These are phyloP conservation scores for Ustilago lituana DNA, from an alignment of 1,284 basidiomycete genomes.

Conservation along the genomic window DNA sequence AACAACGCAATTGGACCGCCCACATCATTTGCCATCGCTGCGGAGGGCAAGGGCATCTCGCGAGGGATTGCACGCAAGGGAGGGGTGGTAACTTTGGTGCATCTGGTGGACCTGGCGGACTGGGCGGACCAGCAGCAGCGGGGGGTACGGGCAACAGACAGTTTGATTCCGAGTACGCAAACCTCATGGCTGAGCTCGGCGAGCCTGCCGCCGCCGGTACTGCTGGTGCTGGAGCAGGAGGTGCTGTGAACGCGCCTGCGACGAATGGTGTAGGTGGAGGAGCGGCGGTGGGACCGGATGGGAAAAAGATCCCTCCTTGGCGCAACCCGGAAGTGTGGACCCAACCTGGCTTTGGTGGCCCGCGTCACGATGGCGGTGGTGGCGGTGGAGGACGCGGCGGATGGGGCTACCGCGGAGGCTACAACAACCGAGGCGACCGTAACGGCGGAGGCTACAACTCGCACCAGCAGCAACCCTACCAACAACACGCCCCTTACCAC, in stretches of 20 bases:
- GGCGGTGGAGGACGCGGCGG: conserved; percentile 25
- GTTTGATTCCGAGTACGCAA: conserved; percentile 97
- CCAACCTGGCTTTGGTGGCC: conserved; percentile 44
- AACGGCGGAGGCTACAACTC: neutral
- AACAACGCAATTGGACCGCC: conserved; percentile 64
- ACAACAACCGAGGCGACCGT: conserved; percentile 28
- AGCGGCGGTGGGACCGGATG: conserved; percentile 50
- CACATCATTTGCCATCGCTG: conserved; percentile 66
- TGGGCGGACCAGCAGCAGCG: conserved; percentile 33
- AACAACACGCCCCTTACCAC: conserved; percentile 2
- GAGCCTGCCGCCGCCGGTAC: conserved; percentile 73
- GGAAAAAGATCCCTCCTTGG: conserved; percentile 66
- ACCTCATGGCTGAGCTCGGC: conserved; percentile 96
- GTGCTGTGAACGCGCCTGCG: conserved; percentile 43
- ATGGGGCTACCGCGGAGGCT: conserved; percentile 33
- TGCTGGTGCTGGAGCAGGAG: neutral
- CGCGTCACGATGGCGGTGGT: conserved; percentile 24
- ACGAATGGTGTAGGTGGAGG: conserved; percentile 12
- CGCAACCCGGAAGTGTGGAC: conserved; percentile 64
- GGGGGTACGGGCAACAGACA: conserved; percentile 58
- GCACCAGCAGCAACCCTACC: conserved; percentile 7
- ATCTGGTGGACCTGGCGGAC: conserved; percentile 62
- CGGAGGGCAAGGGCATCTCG: conserved; percentile 65
- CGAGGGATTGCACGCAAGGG: conserved; percentile 61
- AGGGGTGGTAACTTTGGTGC: conserved; percentile 75